Percentiles rank a stretch among this genome's conserved stretches.
These are phyloP conservation scores for Waltergamsia citrina DNA, from an alignment of 2,329 filamentous ascomycete genomes.

Conservation along the genomic window DNA sequence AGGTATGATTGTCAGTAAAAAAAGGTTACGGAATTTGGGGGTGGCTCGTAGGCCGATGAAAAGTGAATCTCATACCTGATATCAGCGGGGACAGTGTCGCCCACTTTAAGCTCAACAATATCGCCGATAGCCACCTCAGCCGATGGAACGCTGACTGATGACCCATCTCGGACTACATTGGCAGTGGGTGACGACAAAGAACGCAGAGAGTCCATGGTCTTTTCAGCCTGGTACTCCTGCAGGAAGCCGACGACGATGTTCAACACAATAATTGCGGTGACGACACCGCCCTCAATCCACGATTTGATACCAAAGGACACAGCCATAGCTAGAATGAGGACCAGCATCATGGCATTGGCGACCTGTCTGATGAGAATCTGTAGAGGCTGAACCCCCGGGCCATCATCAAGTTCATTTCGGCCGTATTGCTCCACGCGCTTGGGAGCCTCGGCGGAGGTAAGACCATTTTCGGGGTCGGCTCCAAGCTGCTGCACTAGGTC, in stretches of 20 bases:
- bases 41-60: not conserved
- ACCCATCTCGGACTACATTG: slow-evolving; percentile 25
- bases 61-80: slow-evolving; percentile 14
- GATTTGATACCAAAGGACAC: slow-evolving; percentile 39
- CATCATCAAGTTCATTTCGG: slow-evolving; percentile 40
- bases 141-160: slow-evolving; percentile 18
- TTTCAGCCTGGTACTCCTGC: slow-evolving; percentile 29
- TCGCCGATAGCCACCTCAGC: slow-evolving; percentile 45
- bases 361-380: slow-evolving; percentile 51
- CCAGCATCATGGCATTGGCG: slow-evolving; percentile 49
- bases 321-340: slow-evolving; percentile 53
- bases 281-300: slow-evolving; percentile 43
- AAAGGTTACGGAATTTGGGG: not conserved
- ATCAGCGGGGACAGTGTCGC: slow-evolving; percentile 48
- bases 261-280: slow-evolving; percentile 40
- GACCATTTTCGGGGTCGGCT: slow-evolving; percentile 41
- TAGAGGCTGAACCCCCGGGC: slow-evolving; percentile 35
- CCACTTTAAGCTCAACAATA: slow-evolving; percentile 36
- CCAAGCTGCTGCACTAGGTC: slow-evolving; percentile 42
- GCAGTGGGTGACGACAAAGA: slow-evolving; percentile 24
- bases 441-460: slow-evolving; percentile 38
- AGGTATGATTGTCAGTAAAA: not conserved
- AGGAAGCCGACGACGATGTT: slow-evolving; percentile 40
- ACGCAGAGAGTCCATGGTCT: slow-evolving; percentile 28
- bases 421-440: slow-evolving; percentile 42